phyloP scores from a whole-genome alignment of 2,329 filamentous ascomycete genomes.

The Fusarium decemcellulare region DNA sequence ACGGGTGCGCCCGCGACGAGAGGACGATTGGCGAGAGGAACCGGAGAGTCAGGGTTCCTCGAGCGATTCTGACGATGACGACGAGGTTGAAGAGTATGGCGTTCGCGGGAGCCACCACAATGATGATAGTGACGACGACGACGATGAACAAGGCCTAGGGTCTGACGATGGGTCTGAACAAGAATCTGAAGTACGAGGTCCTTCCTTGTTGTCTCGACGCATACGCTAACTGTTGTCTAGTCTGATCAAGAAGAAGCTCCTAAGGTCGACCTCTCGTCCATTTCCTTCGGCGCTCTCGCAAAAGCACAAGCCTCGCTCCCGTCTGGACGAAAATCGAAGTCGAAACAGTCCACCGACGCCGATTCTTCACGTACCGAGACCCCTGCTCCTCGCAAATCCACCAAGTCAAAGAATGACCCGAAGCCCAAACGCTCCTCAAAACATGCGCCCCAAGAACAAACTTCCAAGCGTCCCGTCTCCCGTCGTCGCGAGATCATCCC shows the following conservation, averaged over 20 bases:
- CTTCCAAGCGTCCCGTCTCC: constrained; percentile 86
- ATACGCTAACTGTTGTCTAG: constrained; percentile 33
- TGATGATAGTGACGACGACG: constrained; percentile 50
- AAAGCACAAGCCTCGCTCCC: constrained; percentile 83
- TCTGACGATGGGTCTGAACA: constrained; percentile 44
- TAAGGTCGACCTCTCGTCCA: constrained; percentile 65
- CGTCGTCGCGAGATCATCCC: constrained; percentile 82
- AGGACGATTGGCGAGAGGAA: constrained; percentile 60
- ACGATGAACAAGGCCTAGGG: constrained; percentile 45
- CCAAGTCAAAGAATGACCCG: constrained; percentile 50
- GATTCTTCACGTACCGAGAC: constrained; percentile 46
- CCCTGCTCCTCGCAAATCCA: constrained; percentile 50
- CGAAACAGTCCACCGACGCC: constrained; percentile 42
- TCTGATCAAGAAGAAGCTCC: constrained; percentile 49
- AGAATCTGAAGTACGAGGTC: constrained; percentile 45
- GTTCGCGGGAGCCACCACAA: constrained; percentile 43
- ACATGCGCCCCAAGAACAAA: constrained; percentile 88
- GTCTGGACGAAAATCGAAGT: constrained; percentile 46
- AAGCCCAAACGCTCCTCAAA: constrained; percentile 73
- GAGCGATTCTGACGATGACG: constrained; percentile 46
- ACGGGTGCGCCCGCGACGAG: constrained; percentile 60
- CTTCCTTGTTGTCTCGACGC: not conserved
- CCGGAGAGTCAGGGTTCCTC: constrained; percentile 51
- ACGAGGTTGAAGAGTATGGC: constrained; percentile 50
- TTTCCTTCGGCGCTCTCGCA: constrained; percentile 92